Base-by-base conservation (phyloP, 805 yeast genomes). In the Jamesozyma piceae region DNA sequence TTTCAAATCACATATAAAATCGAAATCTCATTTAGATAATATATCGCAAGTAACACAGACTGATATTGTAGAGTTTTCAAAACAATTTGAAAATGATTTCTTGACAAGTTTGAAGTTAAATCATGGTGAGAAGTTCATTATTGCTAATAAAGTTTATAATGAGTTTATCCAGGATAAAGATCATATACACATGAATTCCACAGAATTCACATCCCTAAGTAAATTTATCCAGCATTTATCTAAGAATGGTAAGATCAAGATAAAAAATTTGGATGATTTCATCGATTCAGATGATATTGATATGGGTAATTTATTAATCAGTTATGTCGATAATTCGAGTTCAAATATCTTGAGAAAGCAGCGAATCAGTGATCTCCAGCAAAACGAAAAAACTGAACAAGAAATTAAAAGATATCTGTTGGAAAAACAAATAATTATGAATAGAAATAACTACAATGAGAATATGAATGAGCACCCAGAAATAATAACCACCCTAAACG, bases 101-200 rank as follows among this genome's bases (percentile, higher is more conserved):
- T 46, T 90, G 10, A 63, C 69, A 4, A 66, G 81, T 17, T 64
- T 92, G 44, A 68, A 74, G 37, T 65, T 76, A 20, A 72, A 75
- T 35, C 97, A 90, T 59, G 95, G 96, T 4, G 84, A 85, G 40
- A 88, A 87, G 60, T 65, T 67, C 44, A 73, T 89, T 35, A 80
- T 79, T 43, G 90, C 88, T 3, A 92, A 92, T 64, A 74, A 78
- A 55, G 87, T 86, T 54, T 92, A 92, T 65, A 95, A 89, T 55
- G 96, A 89, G 57, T 82, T 82, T 55, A 90, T 92, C 44, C 72
- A 74, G 46, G 85, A 90, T 58, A 77, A 77, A 53, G 77, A 84
- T 44, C 97, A 92, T 61, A 67, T 88, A 10, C 98, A 90, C 61
- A 77, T 92, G 81, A 88, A 87, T 52, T 79, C 97, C 2, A 92